Percentiles rank a stretch among this genome's conserved stretches.
Conservation (phyloP, 257 asterid genomes). For the Apocynum venetum region DNA sequence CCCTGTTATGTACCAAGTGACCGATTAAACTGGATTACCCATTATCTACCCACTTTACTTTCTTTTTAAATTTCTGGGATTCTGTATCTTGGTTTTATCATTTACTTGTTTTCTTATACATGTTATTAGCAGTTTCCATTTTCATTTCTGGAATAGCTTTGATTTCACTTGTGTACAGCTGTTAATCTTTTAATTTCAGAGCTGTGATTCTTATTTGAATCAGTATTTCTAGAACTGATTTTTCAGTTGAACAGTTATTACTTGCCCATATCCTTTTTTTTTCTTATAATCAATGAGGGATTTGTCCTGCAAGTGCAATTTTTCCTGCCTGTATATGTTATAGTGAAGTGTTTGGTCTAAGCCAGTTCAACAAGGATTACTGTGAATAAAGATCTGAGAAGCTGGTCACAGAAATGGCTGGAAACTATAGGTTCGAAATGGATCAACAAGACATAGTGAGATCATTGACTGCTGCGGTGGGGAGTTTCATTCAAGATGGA, state of each 20-base stretch:
- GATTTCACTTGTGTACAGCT: background rate
- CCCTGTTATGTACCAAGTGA: background rate
- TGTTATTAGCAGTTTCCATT: background rate
- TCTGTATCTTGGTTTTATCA: background rate
- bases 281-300: background rate
- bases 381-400: background rate
- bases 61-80: background rate
- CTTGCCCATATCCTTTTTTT: too few relatives aligned
- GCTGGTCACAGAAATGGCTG: slow-evolving; percentile 28
- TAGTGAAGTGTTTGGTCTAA: background rate
- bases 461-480: slow-evolving; percentile 42
- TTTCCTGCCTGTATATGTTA: background rate
- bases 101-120: background rate
- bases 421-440: slow-evolving; percentile 51
- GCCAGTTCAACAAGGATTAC: background rate
- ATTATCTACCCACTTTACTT: background rate
- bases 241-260: too few relatives aligned
- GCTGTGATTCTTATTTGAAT: background rate
- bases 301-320: background rate
- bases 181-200: background rate
- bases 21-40: background rate
- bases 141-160: background rate
- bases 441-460: slow-evolving; percentile 56
- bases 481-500: slow-evolving; percentile 60
- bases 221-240: background rate